Base-by-base conservation (phyloP, 164 flowering plant species). In the Vitis cinerea region DNA sequence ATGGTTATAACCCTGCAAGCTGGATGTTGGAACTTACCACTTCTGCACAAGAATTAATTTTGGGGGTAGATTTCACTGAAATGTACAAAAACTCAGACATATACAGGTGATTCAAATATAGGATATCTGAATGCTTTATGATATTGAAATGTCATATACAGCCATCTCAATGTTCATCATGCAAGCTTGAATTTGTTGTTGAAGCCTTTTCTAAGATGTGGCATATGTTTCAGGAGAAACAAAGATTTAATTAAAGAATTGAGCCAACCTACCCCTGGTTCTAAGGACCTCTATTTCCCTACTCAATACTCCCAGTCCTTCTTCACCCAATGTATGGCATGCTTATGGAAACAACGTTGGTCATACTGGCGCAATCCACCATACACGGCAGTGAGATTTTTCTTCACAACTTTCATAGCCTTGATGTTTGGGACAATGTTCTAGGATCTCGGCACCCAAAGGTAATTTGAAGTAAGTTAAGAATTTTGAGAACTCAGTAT, bases 311-410 rank as follows among this genome's bases (percentile, higher is more conserved):
- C 88, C 2, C 87, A 82, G 37, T 64, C 90, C 2, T 82, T 82
- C 72, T 13, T 74, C 70, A 72, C 65, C 6, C 90, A 85, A 52
- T 87, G 84, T 74, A 9, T 69, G 9, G 88, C 87, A 12, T 85
- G 90, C 81, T 70, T 87, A 12, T 87, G 85, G 86, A 87, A 87
- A 70, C 87, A 81, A 61, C 74, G 74, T 52, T 53, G 61, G 78
- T 81, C 86, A 16, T 85, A 85, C 62, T 85, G 88, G 90, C 79
- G 86, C 7, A 87, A 85, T 58, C 84, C 88, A 16, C 72, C 76
- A 23, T 87, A 85, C 68, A 85, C 81, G 48, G 86, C 87, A 14
- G 83, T 83, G 29, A 72, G 90, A 65, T 66, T 82, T 66, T 65
- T 85, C 47, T 85, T 83, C 74, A 87, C 88, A 8, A 73, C 78